Base-by-base conservation (phyloP, 768 basidiomycete genomes). In the Omphalotus guepiniiformis region DNA sequence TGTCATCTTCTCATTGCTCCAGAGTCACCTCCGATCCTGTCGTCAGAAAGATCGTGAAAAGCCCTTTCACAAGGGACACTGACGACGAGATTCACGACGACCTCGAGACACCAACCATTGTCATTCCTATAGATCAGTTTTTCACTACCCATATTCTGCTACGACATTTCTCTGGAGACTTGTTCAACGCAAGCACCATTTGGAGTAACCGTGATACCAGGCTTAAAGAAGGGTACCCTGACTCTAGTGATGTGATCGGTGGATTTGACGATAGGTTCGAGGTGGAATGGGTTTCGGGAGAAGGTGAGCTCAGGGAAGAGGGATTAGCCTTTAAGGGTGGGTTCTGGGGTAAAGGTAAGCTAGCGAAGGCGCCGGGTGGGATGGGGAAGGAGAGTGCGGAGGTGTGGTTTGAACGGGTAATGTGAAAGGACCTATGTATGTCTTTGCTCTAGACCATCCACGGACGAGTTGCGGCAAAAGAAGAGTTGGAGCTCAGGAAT, bases 211-310 rank as follows among this genome's bases (percentile, higher is more conserved):
- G 49, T 2, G 65, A 60, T 25, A 58, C 59, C 7, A 54, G 65
- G 5, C 41, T 45, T 28, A 39, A 47, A 6, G 66, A 67, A 44
- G 66, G 65, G 16, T 56, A 52, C 50, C 19, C 25, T 28, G 46
- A 48, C 15, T 12, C 15, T 12, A n/a, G n/a, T n/a, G n/a, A n/a
- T n/a, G 44, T 72, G 16, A 21, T 72, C 12, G 55, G 60, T 19
- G 67, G 67, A 6, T 52, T 70, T 11, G 67, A 71, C 29, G n/a
- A n/a, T n/a, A 53, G 55, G 34, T 72, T 61, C 45, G 65, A 64
- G 26, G 67, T 63, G 9, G 71, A 72, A 40, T 73, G 69, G 70
- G 67, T 73, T 13, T n/a, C n/a, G n/a, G 37, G 26, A 19, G 58
- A 56, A 0, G 27, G 26, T 1, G 52, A 34, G 19, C 41, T 42